Evolutionary conservation across 75 land plant species (phyloP).

Genomic region (Picea glauca): DNA sequence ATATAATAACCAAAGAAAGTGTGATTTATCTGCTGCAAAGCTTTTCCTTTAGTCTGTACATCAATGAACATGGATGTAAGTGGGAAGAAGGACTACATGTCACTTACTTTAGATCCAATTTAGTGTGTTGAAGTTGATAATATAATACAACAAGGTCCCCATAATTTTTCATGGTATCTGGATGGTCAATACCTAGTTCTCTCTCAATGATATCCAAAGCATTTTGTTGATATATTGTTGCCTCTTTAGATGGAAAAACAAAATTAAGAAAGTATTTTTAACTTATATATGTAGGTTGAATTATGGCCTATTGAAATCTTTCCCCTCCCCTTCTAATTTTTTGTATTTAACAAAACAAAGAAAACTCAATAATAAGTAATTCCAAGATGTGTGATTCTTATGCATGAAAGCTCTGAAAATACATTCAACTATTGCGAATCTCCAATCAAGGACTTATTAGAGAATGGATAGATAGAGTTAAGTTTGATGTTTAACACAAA

Average conservation of each 20-base stretch:
- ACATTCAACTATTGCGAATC: background rate
- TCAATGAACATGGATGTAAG: background rate
- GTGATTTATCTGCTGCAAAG: background rate
- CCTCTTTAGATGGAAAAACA: constrained; percentile 32
- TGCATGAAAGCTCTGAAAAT: background rate
- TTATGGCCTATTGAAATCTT: background rate
- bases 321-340: background rate
- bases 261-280: background rate
- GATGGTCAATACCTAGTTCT: constrained; percentile 97
- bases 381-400: background rate
- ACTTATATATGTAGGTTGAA: background rate
- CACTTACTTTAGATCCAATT: constrained; percentile 91
- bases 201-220: constrained; percentile 98
- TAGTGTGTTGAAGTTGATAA: constrained; percentile 93
- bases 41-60: background rate
- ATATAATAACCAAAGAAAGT: background rate
- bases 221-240: constrained; percentile 97
- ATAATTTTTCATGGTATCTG: constrained; percentile 99
- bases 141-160: constrained; percentile 99
- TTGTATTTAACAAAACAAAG: background rate
- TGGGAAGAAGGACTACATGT: background rate
- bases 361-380: background rate
- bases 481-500: background rate
- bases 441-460: background rate
- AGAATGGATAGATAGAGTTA: background rate